Percentiles rank a stretch among this genome's conserved stretches.
phyloP scores from a whole-genome alignment of 495 filamentous ascomycete species.

The Neurospora intermedia region DNA sequence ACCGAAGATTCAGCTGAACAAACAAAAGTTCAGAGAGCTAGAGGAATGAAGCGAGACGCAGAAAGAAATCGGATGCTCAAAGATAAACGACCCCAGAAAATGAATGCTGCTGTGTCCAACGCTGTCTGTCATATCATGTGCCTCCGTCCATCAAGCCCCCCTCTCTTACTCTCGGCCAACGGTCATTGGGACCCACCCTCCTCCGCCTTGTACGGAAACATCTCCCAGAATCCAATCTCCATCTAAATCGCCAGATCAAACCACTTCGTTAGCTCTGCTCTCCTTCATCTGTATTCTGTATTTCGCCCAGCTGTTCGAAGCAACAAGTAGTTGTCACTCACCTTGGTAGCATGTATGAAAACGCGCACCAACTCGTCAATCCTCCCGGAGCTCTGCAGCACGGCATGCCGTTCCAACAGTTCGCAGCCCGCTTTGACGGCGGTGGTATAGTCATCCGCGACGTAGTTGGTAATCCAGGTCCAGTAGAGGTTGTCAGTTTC shows the following conservation, averaged over 20 bases:
- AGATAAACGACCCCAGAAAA: neutral
- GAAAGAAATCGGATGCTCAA: neutral
- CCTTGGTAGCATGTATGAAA: conserved; percentile 76
- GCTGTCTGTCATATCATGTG: neutral
- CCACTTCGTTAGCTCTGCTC: neutral
- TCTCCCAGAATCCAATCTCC: conserved; percentile 84
- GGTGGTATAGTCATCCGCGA: conserved; percentile 61
- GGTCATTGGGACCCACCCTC: neutral
- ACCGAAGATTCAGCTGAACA: neutral
- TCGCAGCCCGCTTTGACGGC: conserved; percentile 58
- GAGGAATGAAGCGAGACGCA: neutral
- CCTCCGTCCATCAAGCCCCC: neutral
- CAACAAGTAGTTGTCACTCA: conserved; percentile 21
- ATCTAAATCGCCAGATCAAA: conserved; percentile 38
- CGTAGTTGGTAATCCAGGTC: conserved; percentile 84
- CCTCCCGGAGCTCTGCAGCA: conserved; percentile 55
- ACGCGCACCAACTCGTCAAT: conserved; percentile 74
- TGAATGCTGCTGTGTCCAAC: neutral
- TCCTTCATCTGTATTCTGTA: neutral
- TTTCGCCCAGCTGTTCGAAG: neutral
- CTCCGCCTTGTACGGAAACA: conserved; percentile 30
- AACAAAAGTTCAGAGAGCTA: neutral
- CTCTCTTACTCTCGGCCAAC: neutral
- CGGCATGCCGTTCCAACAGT: conserved; percentile 59
- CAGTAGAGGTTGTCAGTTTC: conserved; percentile 70